These are phyloP conservation scores for Teunomyces lycoperdinae DNA, from an alignment of 805 yeast species.

Conservation along the genomic window DNA sequence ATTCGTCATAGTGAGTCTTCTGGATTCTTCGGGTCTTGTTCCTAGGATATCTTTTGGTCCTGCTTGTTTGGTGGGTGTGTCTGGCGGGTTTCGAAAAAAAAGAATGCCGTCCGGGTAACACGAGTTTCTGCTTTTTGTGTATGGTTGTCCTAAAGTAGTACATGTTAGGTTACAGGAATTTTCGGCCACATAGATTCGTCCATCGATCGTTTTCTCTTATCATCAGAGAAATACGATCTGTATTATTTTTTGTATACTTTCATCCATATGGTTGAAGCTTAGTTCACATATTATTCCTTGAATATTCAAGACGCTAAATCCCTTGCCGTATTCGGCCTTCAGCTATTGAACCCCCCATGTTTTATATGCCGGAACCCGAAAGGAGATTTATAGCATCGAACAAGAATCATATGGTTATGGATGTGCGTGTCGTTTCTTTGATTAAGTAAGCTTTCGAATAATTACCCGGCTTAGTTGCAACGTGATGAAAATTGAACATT, in stretches of 20 bases:
- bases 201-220: no score
- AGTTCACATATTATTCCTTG: no score
- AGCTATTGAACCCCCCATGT: background rate
- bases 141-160: background rate
- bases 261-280: no score
- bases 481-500: background rate
- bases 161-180: background rate
- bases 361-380: background rate
- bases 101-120: constrained; percentile 1
- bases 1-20: constrained; percentile 7
- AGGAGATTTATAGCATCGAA: background rate
- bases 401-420: background rate
- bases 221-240: no score
- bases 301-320: no score
- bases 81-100: constrained; percentile 4
- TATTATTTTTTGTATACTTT: no score
- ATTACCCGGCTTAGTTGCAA: background rate
- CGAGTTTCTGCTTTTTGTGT: background rate
- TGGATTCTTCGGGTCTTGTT: background rate
- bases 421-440: background rate
- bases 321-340: background rate
- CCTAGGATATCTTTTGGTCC: constrained; percentile 1
- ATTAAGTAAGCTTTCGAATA: background rate
- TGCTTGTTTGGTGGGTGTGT: constrained; percentile 2
- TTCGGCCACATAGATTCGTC: background rate